phyloP scores from a whole-genome alignment of 1,284 basidiomycete genomes.

The Ustilago sp. region DNA sequence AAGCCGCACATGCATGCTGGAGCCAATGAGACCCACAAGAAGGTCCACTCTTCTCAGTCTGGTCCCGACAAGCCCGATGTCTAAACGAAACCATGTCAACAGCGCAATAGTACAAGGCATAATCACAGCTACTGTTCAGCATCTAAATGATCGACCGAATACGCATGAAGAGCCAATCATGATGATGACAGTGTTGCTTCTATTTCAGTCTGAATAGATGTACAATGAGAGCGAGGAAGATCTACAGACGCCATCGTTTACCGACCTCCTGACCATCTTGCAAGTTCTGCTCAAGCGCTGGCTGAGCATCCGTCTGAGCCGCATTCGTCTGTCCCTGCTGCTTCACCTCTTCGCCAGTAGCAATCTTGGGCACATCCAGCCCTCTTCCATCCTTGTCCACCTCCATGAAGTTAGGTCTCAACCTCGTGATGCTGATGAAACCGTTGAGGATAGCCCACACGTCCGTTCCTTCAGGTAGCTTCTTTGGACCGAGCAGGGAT shows the following conservation, averaged over 20 bases:
- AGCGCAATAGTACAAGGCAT: background rate
- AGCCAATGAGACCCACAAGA: slow-evolving; percentile 38
- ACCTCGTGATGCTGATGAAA: slow-evolving; percentile 58
- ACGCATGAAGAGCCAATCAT: background rate
- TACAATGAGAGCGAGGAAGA: background rate
- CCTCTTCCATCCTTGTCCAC: slow-evolving; percentile 40
- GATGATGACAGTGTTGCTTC: background rate
- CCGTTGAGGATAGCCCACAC: slow-evolving; percentile 65
- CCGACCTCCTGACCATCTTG: slow-evolving; percentile 47
- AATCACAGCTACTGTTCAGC: background rate
- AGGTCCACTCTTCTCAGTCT: slow-evolving; percentile 26
- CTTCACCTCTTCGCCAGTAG: background rate
- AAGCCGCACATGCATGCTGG: slow-evolving; percentile 33
- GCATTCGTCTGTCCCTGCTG: slow-evolving; percentile 2
- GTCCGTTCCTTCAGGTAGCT: slow-evolving; percentile 54
- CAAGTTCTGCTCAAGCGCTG: background rate
- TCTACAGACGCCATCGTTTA: slow-evolving; percentile 40
- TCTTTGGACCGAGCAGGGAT: slow-evolving; percentile 52
- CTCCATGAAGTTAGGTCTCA: slow-evolving; percentile 56
- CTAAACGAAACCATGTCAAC: background rate
- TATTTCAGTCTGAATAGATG: background rate
- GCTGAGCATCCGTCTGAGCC: slow-evolving; percentile 4
- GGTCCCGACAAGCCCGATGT: slow-evolving; percentile 42
- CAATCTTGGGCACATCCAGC: slow-evolving; percentile 22
- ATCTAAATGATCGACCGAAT: background rate